Evolutionary conservation across 2,329 filamentous ascomycete species (phyloP).

Genomic region (Microsporum ferrugineum): DNA sequence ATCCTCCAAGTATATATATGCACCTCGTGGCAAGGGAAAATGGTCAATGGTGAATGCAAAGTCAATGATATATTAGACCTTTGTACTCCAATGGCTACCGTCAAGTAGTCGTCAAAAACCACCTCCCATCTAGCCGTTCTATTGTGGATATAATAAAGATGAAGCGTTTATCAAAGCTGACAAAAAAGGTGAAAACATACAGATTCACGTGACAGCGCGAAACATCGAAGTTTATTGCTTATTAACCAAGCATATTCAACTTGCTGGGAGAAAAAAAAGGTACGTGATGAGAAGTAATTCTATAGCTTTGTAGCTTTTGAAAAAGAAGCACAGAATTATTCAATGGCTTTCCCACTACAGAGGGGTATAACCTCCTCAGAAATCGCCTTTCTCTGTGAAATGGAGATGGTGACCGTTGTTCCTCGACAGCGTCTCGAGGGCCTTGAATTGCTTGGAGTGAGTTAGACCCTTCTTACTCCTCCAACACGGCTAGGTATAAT

Average conservation of each 20-base stretch:
- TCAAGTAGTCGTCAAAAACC: no score
- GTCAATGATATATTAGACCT: no score
- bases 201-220: not conserved
- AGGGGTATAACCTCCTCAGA: slow-evolving; percentile 70
- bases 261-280: not conserved
- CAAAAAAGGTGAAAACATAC: no score
- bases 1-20: not conserved
- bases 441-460: slow-evolving; percentile 73
- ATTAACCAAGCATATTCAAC: not conserved
- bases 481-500: not conserved
- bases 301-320: not conserved
- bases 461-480: slow-evolving; percentile 26
- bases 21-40: not conserved
- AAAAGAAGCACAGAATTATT: slow-evolving; percentile 1
- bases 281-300: not conserved
- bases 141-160: no score
- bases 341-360: slow-evolving; percentile 52
- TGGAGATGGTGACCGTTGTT: slow-evolving; percentile 88
- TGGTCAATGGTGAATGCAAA: no score
- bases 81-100: no score
- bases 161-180: no score
- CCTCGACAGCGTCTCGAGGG: slow-evolving; percentile 81
- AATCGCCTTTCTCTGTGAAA: slow-evolving; percentile 90
- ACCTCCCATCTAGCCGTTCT: no score
- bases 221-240: no score